Evolutionary conservation across 1,284 basidiomycete genomes (phyloP).

Genomic region (Boletus smithii): DNA sequence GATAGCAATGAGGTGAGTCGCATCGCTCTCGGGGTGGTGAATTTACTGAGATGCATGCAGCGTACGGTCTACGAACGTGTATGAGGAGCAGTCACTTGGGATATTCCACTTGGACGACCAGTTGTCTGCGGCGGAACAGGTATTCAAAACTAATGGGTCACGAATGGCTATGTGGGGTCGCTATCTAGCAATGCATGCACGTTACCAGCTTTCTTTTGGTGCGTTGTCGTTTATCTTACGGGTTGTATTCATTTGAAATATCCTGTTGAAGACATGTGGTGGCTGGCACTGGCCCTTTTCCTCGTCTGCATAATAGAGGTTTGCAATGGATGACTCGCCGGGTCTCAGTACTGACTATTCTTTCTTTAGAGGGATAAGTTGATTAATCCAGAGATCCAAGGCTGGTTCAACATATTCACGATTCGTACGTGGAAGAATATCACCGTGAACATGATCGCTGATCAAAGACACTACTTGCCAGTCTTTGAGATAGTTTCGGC

Average conservation of each 20-base stretch:
- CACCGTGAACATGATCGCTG: not conserved
- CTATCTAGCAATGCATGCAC: constrained; percentile 77
- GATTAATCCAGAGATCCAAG: constrained; percentile 45
- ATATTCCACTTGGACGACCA: constrained; percentile 59
- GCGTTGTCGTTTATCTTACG: constrained; percentile 16
- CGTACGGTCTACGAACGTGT: constrained; percentile 97
- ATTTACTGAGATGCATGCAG: constrained; percentile 35
- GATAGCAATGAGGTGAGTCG: constrained; percentile 64
- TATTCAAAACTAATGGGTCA: constrained; percentile 45
- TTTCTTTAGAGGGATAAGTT: constrained; percentile 52
- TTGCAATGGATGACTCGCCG: constrained; percentile 17
- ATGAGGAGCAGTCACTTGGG: constrained; percentile 87
- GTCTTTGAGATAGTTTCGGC: constrained; percentile 89
- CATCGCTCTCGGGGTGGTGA: not conserved
- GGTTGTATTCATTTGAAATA: not conserved
- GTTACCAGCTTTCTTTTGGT: constrained; percentile 88
- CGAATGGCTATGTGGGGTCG: constrained; percentile 68
- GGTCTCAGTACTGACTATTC: not conserved
- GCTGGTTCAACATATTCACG: constrained; percentile 80
- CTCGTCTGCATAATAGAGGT: constrained; percentile 88
- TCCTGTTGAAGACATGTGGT: constrained; percentile 76
- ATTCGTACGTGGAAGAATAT: constrained; percentile 48
- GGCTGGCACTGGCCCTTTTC: constrained; percentile 76
- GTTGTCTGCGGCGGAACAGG: constrained; percentile 45
- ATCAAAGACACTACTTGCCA: constrained; percentile 29